Base-by-base conservation (phyloP, 1,139 yeast genomes). In the Scheffersomyces stambukii region DNA sequence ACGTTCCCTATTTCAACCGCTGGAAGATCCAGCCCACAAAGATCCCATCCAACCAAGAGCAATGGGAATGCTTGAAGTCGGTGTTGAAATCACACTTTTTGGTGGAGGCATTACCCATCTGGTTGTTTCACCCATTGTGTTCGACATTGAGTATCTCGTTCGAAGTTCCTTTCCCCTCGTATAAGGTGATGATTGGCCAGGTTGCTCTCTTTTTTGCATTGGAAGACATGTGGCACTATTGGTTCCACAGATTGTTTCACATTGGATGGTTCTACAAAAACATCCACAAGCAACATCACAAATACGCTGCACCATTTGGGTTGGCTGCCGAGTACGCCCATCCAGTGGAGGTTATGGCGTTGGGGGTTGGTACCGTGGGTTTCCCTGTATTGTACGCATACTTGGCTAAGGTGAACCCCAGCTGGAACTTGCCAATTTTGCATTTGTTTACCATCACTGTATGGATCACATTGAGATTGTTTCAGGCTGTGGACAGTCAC, bases 401-500 rank as follows among this genome's bases (percentile, higher is more conserved):
- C 39, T 36, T 61, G 20, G 57, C 68, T n/a, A 50, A 50, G 18
- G 36, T 25, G 8, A 36, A 41, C 16, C 41, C 49, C 6, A 74
- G 77, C 33, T n/a, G n/a, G n/a, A 9, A 18, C 11, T 69, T 77
- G 49, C 73, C 83, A 40, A 19, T 32, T 13, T 20, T 37, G 13
- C 97, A 89, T 55, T 62, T 89, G 44, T 77, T 85, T 58, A 89
- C 97, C 6, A 75, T 89, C 37, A 76, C 85, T 46, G 45, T 77
- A 29, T 89, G 97, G 97, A 82, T 89, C 46, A 72, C 83, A n/a
- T 57, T 85, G 44, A 76, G 97, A 53, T 75, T 89, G 43, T 78
- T 81, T 63, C 97, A 89, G 63, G 97, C 97, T 6, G 88, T 89
- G 33, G 97, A 89, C 55, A 82, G 96, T 18, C 97, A 89, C 57